Conservation (phyloP, 1,284 basidiomycete genomes). For the Microbotryum saponariae region DNA sequence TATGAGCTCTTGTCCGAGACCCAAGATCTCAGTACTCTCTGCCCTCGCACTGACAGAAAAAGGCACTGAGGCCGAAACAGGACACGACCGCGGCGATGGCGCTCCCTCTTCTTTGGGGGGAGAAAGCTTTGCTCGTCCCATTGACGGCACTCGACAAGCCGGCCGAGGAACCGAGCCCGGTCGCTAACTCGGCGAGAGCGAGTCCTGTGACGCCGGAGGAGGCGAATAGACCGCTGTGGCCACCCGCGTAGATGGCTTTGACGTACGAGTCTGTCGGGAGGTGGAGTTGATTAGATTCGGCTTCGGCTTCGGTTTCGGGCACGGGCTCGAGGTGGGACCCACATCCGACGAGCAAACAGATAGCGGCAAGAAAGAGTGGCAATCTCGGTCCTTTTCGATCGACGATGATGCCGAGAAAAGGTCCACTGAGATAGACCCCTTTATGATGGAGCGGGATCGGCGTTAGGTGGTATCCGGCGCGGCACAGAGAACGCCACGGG, state of each 20-base stretch:
- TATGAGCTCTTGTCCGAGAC: too few species aligned
- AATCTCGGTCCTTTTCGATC: constrained; percentile 27
- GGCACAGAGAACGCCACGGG: neutral
- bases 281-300: neutral
- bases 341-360: constrained; percentile 20
- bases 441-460: too few species aligned
- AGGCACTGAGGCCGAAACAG: constrained; percentile 41
- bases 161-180: constrained; percentile 16
- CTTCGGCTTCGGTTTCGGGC: neutral
- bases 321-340: constrained; percentile 9
- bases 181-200: constrained; percentile 13
- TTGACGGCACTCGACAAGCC: constrained; percentile 11
- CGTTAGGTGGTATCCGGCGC: too few species aligned
- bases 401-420: constrained; percentile 26
- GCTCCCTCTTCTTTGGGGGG: constrained; percentile 32
- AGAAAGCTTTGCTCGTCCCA: constrained; percentile 15
- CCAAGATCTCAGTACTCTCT: too few species aligned
- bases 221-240: constrained; percentile 38
- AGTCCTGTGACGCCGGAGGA: constrained; percentile 15
- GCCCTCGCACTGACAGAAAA: constrained; percentile 37
- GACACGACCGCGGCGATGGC: constrained; percentile 41
- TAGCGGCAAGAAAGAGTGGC: constrained; percentile 15
- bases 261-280: constrained; percentile 38
- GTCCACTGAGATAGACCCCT: constrained; percentile 31
- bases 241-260: constrained; percentile 39